These are phyloP conservation scores for Colletotrichum liaoningense DNA, from an alignment of 2,329 filamentous ascomycete genomes.

Conservation along the genomic window DNA sequence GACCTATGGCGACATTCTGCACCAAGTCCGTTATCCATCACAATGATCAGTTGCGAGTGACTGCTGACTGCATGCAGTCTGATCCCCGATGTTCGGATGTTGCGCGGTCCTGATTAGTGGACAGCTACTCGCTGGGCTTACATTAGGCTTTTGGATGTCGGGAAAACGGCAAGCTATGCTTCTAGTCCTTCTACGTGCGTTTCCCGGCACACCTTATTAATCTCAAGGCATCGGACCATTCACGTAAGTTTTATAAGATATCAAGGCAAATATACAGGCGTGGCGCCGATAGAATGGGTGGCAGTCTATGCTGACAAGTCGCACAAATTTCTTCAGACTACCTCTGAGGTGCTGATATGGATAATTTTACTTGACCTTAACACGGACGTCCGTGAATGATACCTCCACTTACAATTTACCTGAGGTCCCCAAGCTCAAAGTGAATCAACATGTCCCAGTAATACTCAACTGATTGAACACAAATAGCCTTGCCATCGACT, in stretches of 20 bases:
- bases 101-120: background rate
- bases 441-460: background rate
- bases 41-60: background rate
- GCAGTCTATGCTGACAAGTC: background rate
- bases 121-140: background rate
- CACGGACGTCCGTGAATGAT: background rate
- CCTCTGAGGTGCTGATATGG: background rate
- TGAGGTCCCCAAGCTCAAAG: too few relatives aligned
- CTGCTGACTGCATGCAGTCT: background rate
- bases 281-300: background rate
- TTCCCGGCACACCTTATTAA: background rate
- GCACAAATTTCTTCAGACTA: background rate
- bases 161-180: background rate
- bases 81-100: constrained; percentile 11
- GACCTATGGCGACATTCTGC: constrained; percentile 30
- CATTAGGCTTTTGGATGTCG: background rate
- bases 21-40: background rate
- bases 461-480: background rate
- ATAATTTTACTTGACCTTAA: background rate
- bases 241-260: too few relatives aligned
- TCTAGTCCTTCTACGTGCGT: background rate
- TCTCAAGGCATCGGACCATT: background rate
- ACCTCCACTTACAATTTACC: too few relatives aligned
- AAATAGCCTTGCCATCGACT: too few relatives aligned
- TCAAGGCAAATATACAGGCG: too few relatives aligned